Evolutionary conservation across 768 basidiomycete genomes (phyloP).

Genomic region (Leccinum subtestaceum): DNA sequence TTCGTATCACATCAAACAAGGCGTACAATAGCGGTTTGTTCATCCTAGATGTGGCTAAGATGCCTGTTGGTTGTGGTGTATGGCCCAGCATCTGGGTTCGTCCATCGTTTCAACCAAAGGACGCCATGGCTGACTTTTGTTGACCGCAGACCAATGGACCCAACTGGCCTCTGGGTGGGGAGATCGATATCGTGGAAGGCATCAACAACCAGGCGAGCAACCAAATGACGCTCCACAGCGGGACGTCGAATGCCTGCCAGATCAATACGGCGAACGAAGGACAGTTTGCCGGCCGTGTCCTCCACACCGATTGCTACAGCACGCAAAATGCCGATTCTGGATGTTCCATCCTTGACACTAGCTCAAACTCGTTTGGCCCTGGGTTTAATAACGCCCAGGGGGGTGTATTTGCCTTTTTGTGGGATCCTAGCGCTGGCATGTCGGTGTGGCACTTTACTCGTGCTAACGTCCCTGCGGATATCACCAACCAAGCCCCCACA

Average conservation of each 20-base stretch:
- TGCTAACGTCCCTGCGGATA: slow-evolving; percentile 47
- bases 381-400: slow-evolving; percentile 37
- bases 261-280: slow-evolving; percentile 16
- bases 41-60: slow-evolving; percentile 63
- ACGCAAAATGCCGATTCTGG: slow-evolving; percentile 42
- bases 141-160: slow-evolving; percentile 42
- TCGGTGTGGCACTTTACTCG: slow-evolving; percentile 56
- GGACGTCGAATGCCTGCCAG: slow-evolving; percentile 34
- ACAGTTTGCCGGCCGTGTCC: slow-evolving; percentile 27
- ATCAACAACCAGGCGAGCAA: slow-evolving; percentile 58
- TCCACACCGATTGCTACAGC: slow-evolving; percentile 38
- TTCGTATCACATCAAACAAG: slow-evolving; percentile 65
- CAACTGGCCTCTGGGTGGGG: slow-evolving; percentile 52
- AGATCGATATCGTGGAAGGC: slow-evolving; percentile 76
- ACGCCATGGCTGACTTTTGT: neutral
- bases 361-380: slow-evolving; percentile 39
- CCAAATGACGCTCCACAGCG: slow-evolving; percentile 65
- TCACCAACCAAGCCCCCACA: slow-evolving; percentile 39
- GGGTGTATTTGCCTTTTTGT: slow-evolving; percentile 56
- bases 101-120: slow-evolving; percentile 7
- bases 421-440: slow-evolving; percentile 47
- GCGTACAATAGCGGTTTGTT: slow-evolving; percentile 62
- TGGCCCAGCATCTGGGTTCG: slow-evolving; percentile 58
- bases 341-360: slow-evolving; percentile 45
- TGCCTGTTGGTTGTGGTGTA: slow-evolving; percentile 67